These are phyloP conservation scores for Craspedostauros australis DNA, from an alignment of 108 stramenopile species.

Conservation along the genomic window DNA sequence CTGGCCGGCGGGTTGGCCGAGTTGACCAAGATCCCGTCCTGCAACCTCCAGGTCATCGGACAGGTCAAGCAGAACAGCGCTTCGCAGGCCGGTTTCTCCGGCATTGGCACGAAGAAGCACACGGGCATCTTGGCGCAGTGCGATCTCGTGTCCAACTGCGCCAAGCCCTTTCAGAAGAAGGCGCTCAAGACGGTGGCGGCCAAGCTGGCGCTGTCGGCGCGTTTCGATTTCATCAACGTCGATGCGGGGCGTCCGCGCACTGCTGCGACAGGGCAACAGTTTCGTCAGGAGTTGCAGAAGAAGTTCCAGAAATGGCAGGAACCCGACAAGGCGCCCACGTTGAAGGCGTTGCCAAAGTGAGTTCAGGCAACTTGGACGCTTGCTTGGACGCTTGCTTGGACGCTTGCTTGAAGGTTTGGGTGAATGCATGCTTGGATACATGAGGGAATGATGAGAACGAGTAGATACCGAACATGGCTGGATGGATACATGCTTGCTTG, in stretches of 20 bases:
- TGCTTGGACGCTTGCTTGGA: too few species aligned
- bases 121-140: constrained; percentile 78
- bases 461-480: too few species aligned
- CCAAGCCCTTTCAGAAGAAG: constrained; percentile 70
- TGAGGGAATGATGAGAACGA: too few species aligned
- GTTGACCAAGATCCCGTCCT: constrained; percentile 81
- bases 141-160: constrained; percentile 67
- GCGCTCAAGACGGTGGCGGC: constrained; percentile 84
- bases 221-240: constrained; percentile 77
- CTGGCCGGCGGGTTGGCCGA: constrained; percentile 89
- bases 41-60: constrained; percentile 68
- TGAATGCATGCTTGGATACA: too few species aligned
- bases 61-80: constrained; percentile 48
- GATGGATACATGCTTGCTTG: too few species aligned
- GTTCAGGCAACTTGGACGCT: constrained; percentile 20
- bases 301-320: constrained; percentile 93
- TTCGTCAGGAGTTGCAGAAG: constrained; percentile 51
- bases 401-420: too few species aligned
- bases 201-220: constrained; percentile 71
- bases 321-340: constrained; percentile 82
- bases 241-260: constrained; percentile 47
- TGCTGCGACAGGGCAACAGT: constrained; percentile 39
- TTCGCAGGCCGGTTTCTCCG: constrained; percentile 29
- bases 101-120: constrained; percentile 40
- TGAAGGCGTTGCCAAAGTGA: constrained; percentile 95